Evolutionary conservation across 1,284 basidiomycete species (phyloP).

Genomic region (Microbotryum violaceum): DNA sequence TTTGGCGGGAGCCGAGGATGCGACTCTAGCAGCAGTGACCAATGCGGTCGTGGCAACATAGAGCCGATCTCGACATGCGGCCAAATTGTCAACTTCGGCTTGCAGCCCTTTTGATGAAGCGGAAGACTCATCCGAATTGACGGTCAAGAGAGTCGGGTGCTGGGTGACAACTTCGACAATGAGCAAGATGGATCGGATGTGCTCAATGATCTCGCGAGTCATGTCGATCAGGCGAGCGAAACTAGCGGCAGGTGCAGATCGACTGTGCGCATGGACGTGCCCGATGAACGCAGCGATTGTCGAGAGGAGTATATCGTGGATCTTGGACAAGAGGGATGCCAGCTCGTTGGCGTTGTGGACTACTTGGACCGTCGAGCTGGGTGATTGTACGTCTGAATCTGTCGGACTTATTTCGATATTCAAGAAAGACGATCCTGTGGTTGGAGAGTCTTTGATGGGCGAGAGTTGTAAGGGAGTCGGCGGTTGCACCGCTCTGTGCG

Average conservation of each 20-base stretch:
- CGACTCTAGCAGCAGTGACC: constrained; percentile 67
- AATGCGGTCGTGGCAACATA: constrained; percentile 79
- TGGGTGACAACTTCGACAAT: constrained; percentile 81
- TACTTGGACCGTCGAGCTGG: background rate
- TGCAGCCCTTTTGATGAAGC: constrained; percentile 9
- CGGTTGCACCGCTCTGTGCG: too few species aligned
- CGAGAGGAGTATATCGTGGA: constrained; percentile 82
- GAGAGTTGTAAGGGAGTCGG: too few species aligned
- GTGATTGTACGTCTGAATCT: too few species aligned
- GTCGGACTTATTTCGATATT: too few species aligned
- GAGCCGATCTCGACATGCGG: constrained; percentile 66
- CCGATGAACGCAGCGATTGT: constrained; percentile 96
- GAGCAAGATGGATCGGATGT: constrained; percentile 81
- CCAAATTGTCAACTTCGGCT: constrained; percentile 51
- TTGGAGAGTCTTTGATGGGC: too few species aligned
- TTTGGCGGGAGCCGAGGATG: constrained; percentile 43
- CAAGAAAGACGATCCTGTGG: too few species aligned
- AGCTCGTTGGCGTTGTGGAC: constrained; percentile 52
- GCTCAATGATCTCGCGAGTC: constrained; percentile 84
- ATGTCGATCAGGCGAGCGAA: constrained; percentile 90
- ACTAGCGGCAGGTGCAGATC: constrained; percentile 73
- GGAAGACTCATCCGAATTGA: background rate
- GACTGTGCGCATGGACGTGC: constrained; percentile 86
- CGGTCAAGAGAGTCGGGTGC: constrained; percentile 35
- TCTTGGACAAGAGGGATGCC: constrained; percentile 53